phyloP scores from a whole-genome alignment of 164 flowering plant species.

The Piper longum region DNA sequence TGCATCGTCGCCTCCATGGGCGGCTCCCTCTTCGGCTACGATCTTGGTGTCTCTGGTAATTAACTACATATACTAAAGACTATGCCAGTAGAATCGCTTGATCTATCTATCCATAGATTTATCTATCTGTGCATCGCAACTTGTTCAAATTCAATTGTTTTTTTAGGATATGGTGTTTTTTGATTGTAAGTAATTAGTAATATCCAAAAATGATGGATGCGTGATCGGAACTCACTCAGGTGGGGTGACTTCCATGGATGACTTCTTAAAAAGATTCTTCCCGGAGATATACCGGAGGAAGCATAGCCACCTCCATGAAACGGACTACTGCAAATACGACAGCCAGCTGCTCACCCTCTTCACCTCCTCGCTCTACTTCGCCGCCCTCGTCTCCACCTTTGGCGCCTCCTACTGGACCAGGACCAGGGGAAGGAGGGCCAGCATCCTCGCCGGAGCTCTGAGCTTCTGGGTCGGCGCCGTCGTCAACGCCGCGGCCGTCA shows the following conservation, averaged over 20 bases:
- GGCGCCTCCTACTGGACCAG: slow-evolving; percentile 32
- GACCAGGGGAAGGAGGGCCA: slow-evolving; percentile 38
- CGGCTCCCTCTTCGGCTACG: slow-evolving; percentile 20
- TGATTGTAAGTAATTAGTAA: too few relatives aligned
- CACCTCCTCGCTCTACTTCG: slow-evolving; percentile 69
- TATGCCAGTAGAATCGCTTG: not conserved
- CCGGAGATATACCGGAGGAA: slow-evolving; percentile 27
- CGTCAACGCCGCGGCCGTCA: slow-evolving; percentile 39
- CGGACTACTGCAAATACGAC: slow-evolving; percentile 42
- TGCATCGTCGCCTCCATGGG: slow-evolving; percentile 11
- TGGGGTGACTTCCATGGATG: slow-evolving; percentile 63
- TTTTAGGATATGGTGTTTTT: too few relatives aligned
- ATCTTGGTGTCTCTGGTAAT: slow-evolving; percentile 17
- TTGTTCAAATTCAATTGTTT: too few relatives aligned
- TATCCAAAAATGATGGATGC: too few relatives aligned
- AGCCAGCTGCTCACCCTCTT: slow-evolving; percentile 46
- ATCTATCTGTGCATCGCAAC: not conserved
- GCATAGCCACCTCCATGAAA: slow-evolving; percentile 21
- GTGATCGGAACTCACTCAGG: slow-evolving; percentile 18
- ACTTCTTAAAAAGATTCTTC: slow-evolving; percentile 52
- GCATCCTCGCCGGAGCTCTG: slow-evolving; percentile 50
- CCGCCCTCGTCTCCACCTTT: slow-evolving; percentile 40
- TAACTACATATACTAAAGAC: not conserved
- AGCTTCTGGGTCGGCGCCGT: slow-evolving; percentile 44
- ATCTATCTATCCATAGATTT: not conserved